Evolutionary conservation across 2,329 filamentous ascomycete species (phyloP).

Genomic region (Ceratocystis diversiconidia): DNA sequence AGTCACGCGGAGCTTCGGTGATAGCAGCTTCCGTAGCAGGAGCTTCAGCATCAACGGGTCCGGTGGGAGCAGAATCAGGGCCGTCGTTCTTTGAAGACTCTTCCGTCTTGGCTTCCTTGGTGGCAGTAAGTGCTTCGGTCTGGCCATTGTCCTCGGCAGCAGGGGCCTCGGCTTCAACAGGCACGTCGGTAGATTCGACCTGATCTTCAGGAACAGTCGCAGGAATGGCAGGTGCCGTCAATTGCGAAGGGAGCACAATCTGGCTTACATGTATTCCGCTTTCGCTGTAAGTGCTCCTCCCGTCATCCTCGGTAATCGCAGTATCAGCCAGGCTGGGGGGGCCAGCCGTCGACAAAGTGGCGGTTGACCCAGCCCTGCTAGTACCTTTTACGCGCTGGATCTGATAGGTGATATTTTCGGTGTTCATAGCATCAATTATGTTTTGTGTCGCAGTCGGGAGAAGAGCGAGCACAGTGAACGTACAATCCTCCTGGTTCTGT

Average conservation of each 20-base stretch:
- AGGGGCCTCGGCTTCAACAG: not conserved
- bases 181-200: slow-evolving; percentile 20
- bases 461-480: slow-evolving; percentile 90
- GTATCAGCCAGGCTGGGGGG: slow-evolving; percentile 50
- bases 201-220: slow-evolving; percentile 22
- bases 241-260: slow-evolving; percentile 38
- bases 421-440: slow-evolving; percentile 73
- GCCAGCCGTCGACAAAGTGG: slow-evolving; percentile 39
- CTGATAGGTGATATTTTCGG: slow-evolving; percentile 84
- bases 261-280: slow-evolving; percentile 76
- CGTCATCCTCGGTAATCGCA: slow-evolving; percentile 71
- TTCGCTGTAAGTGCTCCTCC: slow-evolving; percentile 64
- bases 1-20: not conserved
- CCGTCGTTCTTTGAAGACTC: not conserved
- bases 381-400: slow-evolving; percentile 76
- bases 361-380: slow-evolving; percentile 46
- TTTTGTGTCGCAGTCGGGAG: slow-evolving; percentile 84
- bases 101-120: not conserved
- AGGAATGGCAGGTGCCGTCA: slow-evolving; percentile 28
- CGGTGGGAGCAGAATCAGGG: not conserved
- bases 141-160: not conserved
- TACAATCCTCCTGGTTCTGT: slow-evolving; percentile 98
- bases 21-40: not conserved
- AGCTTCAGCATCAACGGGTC: not conserved
- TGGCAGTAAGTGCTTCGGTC: not conserved